Conservation (phyloP, 2,329 filamentous ascomycete genomes). For the Geoglossum cookeanum region DNA sequence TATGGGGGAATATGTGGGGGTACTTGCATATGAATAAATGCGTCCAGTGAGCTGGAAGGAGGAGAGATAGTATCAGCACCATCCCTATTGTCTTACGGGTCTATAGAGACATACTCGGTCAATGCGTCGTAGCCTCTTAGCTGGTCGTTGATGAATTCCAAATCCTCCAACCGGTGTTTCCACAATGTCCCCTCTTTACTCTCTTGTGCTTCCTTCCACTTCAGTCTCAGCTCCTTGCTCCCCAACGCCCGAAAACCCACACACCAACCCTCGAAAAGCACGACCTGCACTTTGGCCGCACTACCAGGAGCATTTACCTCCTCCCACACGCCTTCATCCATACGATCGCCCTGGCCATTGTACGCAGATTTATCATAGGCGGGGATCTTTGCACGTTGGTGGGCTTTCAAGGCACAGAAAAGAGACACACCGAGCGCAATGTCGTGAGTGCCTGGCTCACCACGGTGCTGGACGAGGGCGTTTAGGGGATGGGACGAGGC, state of each 20-base stretch:
- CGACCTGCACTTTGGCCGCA: slow-evolving; percentile 30
- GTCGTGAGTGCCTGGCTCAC: slow-evolving; percentile 73
- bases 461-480: slow-evolving; percentile 58
- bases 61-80: neutral
- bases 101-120: slow-evolving; percentile 26
- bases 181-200: slow-evolving; percentile 32
- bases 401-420: slow-evolving; percentile 37
- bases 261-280: slow-evolving; percentile 84
- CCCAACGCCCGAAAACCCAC: slow-evolving; percentile 57
- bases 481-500: slow-evolving; percentile 49
- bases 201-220: slow-evolving; percentile 32
- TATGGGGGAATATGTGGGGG: neutral
- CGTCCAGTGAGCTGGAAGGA: slow-evolving; percentile 31
- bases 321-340: slow-evolving; percentile 38
- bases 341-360: slow-evolving; percentile 56
- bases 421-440: slow-evolving; percentile 42
- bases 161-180: slow-evolving; percentile 33
- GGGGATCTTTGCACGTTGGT: slow-evolving; percentile 41
- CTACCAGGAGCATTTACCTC: slow-evolving; percentile 23
- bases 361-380: slow-evolving; percentile 71
- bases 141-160: slow-evolving; percentile 39
- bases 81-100: neutral
- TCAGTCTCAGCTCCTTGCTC: slow-evolving; percentile 33
- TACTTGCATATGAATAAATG: slow-evolving; percentile 42
- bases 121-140: slow-evolving; percentile 38